Evolutionary conservation across 2,329 filamentous ascomycete species (phyloP), one percentile per base, ranked within the genome.

Genomic region (Penicillium sp.): DNA sequence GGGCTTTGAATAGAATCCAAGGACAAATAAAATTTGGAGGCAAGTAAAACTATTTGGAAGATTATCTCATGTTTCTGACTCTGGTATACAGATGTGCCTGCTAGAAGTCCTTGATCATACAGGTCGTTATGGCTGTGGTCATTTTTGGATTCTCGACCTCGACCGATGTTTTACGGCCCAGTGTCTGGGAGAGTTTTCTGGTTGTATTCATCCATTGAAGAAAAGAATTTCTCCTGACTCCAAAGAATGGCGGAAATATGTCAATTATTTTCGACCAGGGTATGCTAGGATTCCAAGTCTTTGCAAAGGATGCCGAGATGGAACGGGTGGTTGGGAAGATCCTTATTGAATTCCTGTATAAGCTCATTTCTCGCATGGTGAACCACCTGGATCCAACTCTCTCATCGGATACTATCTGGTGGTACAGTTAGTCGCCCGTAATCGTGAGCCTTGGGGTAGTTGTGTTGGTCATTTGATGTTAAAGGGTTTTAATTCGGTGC

Each of bases 71-170:
- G 4, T 17, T 12, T 35, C 37, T 27, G 13, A 17, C 9, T 4
- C 15, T n/a, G 5, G n/a, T 12, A n/a, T 35, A 25, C 15, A 42
- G 9, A 56, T 52, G 54, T 56, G 40, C 10, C 10, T 45, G 7
- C 27, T 56, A 19, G 40, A 56, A 21, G 31, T 46, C 17, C 38
- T 51, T 19, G 31, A 52, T 33, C 54, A 52, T n/a, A 56, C 54
- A n/a, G 47, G 47, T 17, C 47, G n/a, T 12, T 25, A 51, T 38
- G 47, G 54, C 8, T 56, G 40, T 25, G 54, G 54, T 9, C 48
- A 56, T 19, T 51, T 56, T 38, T 56, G 54, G 47, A 52, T 56
- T 31, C n/a, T 42, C 1, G 40, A 56, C 15, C 25, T 52, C 13
- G 17, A 56, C n/a, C 31, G n/a, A 51, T 56, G 54, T 27, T 37